Evolutionary conservation across 2,329 filamentous ascomycete genomes (phyloP), one percentile per base, ranked within the genome.

Genomic region (Cadophora malorum): DNA sequence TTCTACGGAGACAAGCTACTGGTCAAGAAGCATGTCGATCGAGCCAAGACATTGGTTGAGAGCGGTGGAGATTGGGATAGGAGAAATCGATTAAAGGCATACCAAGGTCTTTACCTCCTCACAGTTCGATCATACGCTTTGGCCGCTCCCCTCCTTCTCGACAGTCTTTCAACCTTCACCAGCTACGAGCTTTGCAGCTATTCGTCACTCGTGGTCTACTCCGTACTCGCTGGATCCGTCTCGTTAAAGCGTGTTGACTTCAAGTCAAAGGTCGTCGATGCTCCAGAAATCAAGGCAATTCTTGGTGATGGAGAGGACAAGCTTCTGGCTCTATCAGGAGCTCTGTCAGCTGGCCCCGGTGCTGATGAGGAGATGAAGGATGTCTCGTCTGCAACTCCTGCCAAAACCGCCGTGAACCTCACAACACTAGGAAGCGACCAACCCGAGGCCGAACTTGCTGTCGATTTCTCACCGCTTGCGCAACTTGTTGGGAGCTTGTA

Each of bases 171-270:
- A 33, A 99, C 96, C 25, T 99, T 99, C 80, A 99, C 96, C 70
- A 97, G 94, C 80, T 97, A 97, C 83, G 96, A 99, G 81, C 89
- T 99, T 61, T 99, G 96, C 89, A 95, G 91, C 73, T 99, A 99
- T 84, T 97, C 94, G 68, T 91, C 89, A 69, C 88, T 99, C 28
- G 96, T 99, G 63, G 90, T 97, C 67, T 99, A 98, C 83, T 94
- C 96, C 1, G 95, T 98, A 25, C 89, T 99, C 41, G 94, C 96
- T 45, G 96, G 96, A 68, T 96, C 94, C 7, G 91, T 98, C 28
- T 96, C 95, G 56, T 87, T 99, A 66, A 97, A 97, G 84, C 91
- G 96, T 60, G 93, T 97, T 41, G 96, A 99, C 80, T 99, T 99
- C 87, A 99, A 99, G 85, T 92, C 92, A 73, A 98, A 98, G 84